phyloP scores from a whole-genome alignment of 2,329 filamentous ascomycete genomes.

The Ceratocystis cacaofunesta region DNA sequence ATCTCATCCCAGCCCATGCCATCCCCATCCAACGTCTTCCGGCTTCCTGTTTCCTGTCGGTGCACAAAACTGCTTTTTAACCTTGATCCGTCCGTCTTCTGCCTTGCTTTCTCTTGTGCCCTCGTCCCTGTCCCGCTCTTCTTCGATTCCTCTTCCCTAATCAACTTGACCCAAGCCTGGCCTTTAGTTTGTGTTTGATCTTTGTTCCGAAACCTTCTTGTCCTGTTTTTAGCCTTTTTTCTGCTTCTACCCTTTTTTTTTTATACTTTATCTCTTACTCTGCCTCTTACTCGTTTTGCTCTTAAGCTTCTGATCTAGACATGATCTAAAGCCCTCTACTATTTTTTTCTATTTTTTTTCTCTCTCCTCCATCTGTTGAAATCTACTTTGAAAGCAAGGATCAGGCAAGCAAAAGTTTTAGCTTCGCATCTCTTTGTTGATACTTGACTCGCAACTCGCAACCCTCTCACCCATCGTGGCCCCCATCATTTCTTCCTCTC shows the following conservation, averaged over 20 bases:
- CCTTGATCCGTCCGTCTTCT: slow-evolving; percentile 6
- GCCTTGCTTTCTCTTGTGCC: neutral
- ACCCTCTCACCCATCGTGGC: neutral
- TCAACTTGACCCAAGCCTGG: neutral
- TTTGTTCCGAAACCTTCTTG: neutral
- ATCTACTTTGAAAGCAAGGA: neutral
- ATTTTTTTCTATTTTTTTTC: neutral
- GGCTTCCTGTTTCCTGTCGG: slow-evolving; percentile 5
- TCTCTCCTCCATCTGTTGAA: neutral
- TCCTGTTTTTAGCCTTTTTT: neutral
- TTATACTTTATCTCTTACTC: neutral
- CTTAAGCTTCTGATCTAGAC: neutral
- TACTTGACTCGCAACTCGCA: slow-evolving; percentile 6
- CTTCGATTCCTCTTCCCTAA: neutral
- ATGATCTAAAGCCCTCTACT: neutral
- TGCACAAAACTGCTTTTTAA: slow-evolving; percentile 3
- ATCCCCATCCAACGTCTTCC: slow-evolving; percentile 15
- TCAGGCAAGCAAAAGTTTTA: neutral
- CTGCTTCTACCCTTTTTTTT: neutral
- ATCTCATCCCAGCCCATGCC: slow-evolving; percentile 5
- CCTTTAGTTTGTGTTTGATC: neutral
- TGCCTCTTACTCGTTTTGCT: neutral
- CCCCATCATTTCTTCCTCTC: neutral
- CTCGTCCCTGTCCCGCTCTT: slow-evolving; percentile 2
- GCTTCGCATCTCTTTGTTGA: neutral